Percentiles rank a stretch among this genome's conserved stretches.
These are phyloP conservation scores for Stenocarpella maydis DNA, from an alignment of 2,329 filamentous ascomycete species.

Conservation along the genomic window DNA sequence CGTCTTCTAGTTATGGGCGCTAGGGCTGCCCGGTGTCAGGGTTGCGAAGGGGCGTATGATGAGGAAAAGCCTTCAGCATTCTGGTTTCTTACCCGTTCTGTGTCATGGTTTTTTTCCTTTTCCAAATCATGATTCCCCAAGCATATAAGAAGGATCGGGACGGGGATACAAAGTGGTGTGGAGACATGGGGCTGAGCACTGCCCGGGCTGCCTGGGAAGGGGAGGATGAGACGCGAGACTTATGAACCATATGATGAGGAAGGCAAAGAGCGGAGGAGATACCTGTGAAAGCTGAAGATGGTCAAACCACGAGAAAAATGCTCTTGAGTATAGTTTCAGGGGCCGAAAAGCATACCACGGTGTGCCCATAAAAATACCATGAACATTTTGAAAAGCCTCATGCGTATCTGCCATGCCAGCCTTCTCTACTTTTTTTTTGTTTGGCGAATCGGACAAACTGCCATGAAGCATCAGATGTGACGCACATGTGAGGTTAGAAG, in stretches of 20 bases:
- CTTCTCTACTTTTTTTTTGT: background rate
- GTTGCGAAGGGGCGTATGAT: constrained; percentile 19
- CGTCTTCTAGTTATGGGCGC: constrained; percentile 12
- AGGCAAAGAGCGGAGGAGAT: constrained; percentile 16
- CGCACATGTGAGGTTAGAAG: background rate
- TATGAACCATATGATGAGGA: constrained; percentile 31
- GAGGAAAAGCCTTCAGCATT: constrained; percentile 25
- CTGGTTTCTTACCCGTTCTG: constrained; percentile 5
- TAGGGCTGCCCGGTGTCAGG: constrained; percentile 7
- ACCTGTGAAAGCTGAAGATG: constrained; percentile 5
- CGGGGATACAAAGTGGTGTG: background rate
- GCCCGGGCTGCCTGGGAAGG: background rate
- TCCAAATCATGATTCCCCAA: constrained; percentile 27
- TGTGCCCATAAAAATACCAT: constrained; percentile 29
- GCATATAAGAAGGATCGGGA: constrained; percentile 18
- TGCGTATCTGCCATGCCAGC: background rate
- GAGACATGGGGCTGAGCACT: constrained; percentile 10
- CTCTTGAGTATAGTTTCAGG: constrained; percentile 2
- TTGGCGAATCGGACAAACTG: background rate
- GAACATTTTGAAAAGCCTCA: constrained; percentile 30
- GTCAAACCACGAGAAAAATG: background rate
- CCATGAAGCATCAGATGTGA: background rate
- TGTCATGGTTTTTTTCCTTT: constrained; percentile 16
- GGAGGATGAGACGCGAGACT: constrained; percentile 25
- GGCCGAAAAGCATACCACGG: constrained; percentile 22